Percentiles rank a stretch among this genome's conserved stretches.
These are phyloP conservation scores for Ophiostoma ips DNA, from an alignment of 2,329 filamentous ascomycete species.

Conservation along the genomic window DNA sequence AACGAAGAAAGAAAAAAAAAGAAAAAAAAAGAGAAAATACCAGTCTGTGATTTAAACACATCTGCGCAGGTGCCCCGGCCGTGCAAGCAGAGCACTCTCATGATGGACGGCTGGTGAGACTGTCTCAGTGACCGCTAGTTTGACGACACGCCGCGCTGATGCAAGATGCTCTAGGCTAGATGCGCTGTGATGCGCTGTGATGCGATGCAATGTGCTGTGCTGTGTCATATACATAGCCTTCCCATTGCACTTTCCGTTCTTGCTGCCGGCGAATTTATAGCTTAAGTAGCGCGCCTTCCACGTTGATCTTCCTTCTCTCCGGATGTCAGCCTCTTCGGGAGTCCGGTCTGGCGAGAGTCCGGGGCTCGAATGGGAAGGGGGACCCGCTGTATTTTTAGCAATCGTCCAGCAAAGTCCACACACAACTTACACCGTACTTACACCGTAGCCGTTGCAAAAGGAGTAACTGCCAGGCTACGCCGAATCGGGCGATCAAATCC, in stretches of 20 bases:
- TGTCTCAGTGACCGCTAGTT: background rate
- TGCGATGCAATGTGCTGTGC: too few relatives aligned
- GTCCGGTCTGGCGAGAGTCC: conserved; percentile 12
- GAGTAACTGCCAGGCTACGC: background rate
- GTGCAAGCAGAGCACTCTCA: conserved; percentile 25
- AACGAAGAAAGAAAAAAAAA: too few relatives aligned
- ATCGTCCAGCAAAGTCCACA: background rate
- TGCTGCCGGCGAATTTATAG: background rate
- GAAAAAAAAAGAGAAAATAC: conserved; percentile 10
- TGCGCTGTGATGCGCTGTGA: too few relatives aligned
- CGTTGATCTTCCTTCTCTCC: background rate
- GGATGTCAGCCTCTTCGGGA: conserved; percentile 7
- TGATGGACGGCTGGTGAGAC: conserved; percentile 11
- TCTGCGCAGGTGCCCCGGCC: conserved; percentile 24
- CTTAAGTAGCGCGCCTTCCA: background rate
- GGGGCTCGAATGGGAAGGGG: background rate
- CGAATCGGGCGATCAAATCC: background rate
- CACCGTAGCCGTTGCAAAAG: background rate
- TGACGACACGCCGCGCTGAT: too few relatives aligned
- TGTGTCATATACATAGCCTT: too few relatives aligned
- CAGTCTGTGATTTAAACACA: conserved; percentile 25
- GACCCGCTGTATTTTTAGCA: background rate
- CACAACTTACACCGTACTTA: background rate
- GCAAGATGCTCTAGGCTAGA: too few relatives aligned
- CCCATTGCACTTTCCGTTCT: background rate